Evolutionary conservation across 2,329 filamentous ascomycete genomes (phyloP).

Genomic region (Cercospora berteroae): DNA sequence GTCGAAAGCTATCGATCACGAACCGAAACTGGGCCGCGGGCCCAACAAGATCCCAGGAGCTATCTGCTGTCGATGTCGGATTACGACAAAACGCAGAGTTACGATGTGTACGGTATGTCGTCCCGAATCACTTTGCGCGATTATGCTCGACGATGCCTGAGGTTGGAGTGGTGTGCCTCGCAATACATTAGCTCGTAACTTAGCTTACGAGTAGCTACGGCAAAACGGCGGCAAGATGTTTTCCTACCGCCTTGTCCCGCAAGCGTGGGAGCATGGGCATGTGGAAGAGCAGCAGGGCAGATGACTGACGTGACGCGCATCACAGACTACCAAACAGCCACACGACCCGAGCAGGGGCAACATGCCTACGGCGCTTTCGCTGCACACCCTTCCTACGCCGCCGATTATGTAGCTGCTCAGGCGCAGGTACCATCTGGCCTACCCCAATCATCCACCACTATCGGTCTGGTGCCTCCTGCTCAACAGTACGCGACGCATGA

Average conservation of each 20-base stretch:
- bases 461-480: constrained; percentile 44
- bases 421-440: constrained; percentile 52
- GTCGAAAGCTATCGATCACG: constrained; percentile 36
- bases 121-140: constrained; percentile 15
- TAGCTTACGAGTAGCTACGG: constrained; percentile 13
- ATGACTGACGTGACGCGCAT: constrained; percentile 50
- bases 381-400: constrained; percentile 49
- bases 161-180: constrained; percentile 14
- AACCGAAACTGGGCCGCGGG: constrained; percentile 53
- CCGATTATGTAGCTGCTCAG: constrained; percentile 50
- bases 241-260: constrained; percentile 17
- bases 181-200: constrained; percentile 13
- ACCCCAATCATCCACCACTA: constrained; percentile 44
- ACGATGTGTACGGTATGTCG: constrained; percentile 77
- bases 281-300: constrained; percentile 33
- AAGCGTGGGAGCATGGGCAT: constrained; percentile 25
- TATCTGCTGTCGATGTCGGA: constrained; percentile 71
- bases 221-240: constrained; percentile 12
- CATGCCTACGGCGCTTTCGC: constrained; percentile 49
- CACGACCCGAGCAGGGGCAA: constrained; percentile 57
- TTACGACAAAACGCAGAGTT: constrained; percentile 72
- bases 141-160: constrained; percentile 6
- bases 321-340: constrained; percentile 55
- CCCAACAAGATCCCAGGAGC: constrained; percentile 45
- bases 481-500: constrained; percentile 51